phyloP scores from a whole-genome alignment of 73 alveolate species.

The Tetrahymena elliotti region DNA sequence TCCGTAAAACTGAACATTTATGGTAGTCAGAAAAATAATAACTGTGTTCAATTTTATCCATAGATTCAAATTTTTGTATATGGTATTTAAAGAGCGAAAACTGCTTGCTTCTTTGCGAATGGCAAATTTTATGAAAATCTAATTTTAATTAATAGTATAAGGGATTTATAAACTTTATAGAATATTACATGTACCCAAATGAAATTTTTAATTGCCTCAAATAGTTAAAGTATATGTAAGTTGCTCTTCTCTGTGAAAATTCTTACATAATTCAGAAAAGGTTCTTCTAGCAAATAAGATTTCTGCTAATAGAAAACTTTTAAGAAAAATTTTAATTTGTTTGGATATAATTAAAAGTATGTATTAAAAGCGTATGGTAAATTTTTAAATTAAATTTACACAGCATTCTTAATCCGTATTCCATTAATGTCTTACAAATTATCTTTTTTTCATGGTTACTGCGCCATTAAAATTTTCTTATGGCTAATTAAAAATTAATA shows the following conservation, averaged over 20 bases:
- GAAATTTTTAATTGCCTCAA: background rate
- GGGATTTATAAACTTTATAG: background rate
- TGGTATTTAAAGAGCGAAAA: background rate
- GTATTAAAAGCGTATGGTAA: background rate
- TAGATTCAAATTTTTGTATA: too few relatives aligned
- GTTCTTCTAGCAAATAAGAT: background rate
- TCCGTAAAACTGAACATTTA: background rate
- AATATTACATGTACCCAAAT: background rate
- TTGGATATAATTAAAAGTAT: background rate
- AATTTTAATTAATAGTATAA: background rate
- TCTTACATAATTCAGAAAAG: background rate
- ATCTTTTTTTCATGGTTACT: too few relatives aligned
- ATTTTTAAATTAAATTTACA: background rate
- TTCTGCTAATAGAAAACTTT: background rate
- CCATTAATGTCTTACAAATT: background rate
- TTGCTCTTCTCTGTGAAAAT: background rate
- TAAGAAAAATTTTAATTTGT: background rate
- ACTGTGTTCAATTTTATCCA: background rate
- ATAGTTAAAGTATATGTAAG: background rate
- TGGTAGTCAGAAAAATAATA: too few relatives aligned
- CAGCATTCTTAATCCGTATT: background rate
- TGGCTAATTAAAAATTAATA: too few relatives aligned
- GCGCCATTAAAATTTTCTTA: background rate
- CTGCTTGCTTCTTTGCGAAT: background rate
- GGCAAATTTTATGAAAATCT: background rate